These are phyloP conservation scores for Thecaphora thlaspeos DNA, from an alignment of 1,284 basidiomycete genomes.

Conservation along the genomic window DNA sequence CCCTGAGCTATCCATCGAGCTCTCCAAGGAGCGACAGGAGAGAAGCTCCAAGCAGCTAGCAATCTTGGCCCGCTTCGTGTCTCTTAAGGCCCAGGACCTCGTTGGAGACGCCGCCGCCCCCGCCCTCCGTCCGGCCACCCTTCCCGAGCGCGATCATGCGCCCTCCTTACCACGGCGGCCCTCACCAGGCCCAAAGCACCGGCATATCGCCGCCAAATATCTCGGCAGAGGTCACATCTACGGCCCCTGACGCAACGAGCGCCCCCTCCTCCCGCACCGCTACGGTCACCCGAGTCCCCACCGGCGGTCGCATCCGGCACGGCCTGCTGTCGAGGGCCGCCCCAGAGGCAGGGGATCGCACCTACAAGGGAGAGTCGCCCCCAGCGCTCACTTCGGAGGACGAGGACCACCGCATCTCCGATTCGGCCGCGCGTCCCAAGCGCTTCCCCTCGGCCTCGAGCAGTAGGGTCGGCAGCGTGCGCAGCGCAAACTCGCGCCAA, in stretches of 20 bases:
- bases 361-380: constrained; percentile 1
- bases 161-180: not conserved
- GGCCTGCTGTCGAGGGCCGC: constrained; percentile 31
- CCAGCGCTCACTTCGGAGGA: constrained; percentile 31
- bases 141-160: not conserved
- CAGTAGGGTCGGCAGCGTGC: constrained; percentile 3
- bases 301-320: constrained; percentile 26
- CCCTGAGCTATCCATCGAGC: too few relatives aligned
- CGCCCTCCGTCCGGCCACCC: too few relatives aligned
- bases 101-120: too few relatives aligned
- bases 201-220: not conserved
- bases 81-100: too few relatives aligned
- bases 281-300: not conserved
- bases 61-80: too few relatives aligned
- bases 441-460: constrained; percentile 22
- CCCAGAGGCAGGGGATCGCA: constrained; percentile 30
- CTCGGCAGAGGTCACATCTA: not conserved
- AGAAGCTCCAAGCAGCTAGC: too few relatives aligned
- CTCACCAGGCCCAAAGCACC: not conserved
- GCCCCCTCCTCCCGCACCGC: not conserved
- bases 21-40: too few relatives aligned
- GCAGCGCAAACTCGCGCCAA: too few relatives aligned
- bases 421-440: constrained; percentile 37
- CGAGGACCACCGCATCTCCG: constrained; percentile 37
- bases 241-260: not conserved